Conservation (phyloP, 2,329 filamentous ascomycete genomes). For the Zelopaecilomyces penicillatus region DNA sequence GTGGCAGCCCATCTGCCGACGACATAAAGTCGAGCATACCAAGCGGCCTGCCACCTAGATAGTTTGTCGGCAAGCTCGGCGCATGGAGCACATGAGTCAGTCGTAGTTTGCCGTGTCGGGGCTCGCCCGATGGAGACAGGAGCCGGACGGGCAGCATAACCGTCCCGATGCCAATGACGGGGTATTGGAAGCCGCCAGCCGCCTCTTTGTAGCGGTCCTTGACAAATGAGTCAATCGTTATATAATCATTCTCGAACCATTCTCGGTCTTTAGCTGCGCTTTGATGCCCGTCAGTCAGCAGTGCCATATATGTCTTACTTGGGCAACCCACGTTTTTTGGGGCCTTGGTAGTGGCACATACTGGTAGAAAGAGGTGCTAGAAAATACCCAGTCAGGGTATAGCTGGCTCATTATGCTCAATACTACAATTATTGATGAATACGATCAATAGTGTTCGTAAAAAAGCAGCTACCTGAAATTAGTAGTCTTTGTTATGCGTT, state of each 20-base stretch:
- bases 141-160: background rate
- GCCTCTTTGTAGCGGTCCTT: background rate
- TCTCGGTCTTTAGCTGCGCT: background rate
- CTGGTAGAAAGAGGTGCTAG: too few relatives aligned
- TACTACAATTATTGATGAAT: too few relatives aligned
- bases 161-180: background rate
- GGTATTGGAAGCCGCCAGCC: background rate
- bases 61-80: background rate
- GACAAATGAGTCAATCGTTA: background rate
- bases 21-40: background rate
- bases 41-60: background rate
- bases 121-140: background rate
- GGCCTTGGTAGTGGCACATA: too few relatives aligned
- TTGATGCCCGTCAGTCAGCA: too few relatives aligned
- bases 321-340: too few relatives aligned
- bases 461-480: too few relatives aligned
- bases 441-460: too few relatives aligned
- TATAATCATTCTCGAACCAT: constrained; percentile 1
- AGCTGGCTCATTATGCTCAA: too few relatives aligned
- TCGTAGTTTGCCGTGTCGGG: background rate
- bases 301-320: too few relatives aligned
- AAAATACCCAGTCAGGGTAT: too few relatives aligned
- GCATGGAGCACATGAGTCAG: background rate
- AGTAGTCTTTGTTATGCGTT: too few relatives aligned
- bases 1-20: background rate